A percentile compares a stretch with the other conserved stretches of the same genome.
These are phyloP conservation scores for Lactarius akahatsu DNA, from an alignment of 768 basidiomycete species.

Conservation along the genomic window DNA sequence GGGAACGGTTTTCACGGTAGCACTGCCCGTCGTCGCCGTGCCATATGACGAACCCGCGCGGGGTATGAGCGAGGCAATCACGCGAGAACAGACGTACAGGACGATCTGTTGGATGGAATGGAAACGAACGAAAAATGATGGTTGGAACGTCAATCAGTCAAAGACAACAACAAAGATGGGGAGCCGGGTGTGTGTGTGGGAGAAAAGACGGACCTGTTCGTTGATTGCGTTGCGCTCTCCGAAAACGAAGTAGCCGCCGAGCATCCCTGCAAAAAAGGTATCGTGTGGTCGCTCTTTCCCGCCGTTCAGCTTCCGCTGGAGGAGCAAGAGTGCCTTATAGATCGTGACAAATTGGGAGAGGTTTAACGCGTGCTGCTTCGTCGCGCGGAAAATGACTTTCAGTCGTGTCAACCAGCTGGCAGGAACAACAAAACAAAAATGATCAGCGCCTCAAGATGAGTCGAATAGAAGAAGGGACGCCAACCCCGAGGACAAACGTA, in stretches of 20 bases:
- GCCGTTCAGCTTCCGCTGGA: conserved; percentile 78
- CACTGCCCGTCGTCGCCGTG: conserved; percentile 41
- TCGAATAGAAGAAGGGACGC: neutral
- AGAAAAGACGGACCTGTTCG: conserved; percentile 66
- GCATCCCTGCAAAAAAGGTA: conserved; percentile 87
- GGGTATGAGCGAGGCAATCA: conserved; percentile 88
- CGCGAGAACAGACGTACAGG: conserved; percentile 91
- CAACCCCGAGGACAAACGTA: conserved; percentile 44
- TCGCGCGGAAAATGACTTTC: conserved; percentile 72
- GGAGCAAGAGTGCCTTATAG: conserved; percentile 82
- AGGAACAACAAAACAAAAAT: conserved; percentile 13
- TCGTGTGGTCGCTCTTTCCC: conserved; percentile 82
- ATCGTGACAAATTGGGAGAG: conserved; percentile 92
- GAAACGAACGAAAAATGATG: neutral
- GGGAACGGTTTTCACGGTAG: conserved; percentile 66
- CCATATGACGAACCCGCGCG: conserved; percentile 62
- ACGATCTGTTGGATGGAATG: conserved; percentile 64
- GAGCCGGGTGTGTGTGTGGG: neutral
- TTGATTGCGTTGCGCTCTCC: conserved; percentile 86
- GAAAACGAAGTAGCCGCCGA: conserved; percentile 90
- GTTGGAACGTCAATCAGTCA: neutral
- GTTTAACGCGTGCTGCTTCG: conserved; percentile 87
- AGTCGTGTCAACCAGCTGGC: conserved; percentile 70
- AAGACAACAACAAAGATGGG: neutral
- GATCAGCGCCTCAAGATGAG: conserved; percentile 11